Percentiles rank a stretch among this genome's conserved stretches.
Evolutionary conservation across 148 eudicot genomes (phyloP).

Genomic region (Tetragonia tetragonoides): DNA sequence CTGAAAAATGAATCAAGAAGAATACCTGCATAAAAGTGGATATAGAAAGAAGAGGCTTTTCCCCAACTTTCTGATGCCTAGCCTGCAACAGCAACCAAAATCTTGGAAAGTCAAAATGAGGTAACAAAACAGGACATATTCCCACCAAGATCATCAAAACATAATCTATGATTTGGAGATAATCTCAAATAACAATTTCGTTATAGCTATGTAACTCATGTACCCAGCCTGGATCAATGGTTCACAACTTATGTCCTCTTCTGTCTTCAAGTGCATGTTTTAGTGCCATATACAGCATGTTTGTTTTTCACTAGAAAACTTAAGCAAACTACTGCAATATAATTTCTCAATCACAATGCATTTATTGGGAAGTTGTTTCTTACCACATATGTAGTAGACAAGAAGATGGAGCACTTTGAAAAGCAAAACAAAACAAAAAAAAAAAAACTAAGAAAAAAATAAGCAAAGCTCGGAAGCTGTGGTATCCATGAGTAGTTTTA

Average conservation of each 20-base stretch:
- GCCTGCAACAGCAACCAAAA: slow-evolving; percentile 42
- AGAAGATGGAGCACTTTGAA: not conserved
- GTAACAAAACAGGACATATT: not conserved
- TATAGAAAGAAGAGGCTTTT: slow-evolving; percentile 74
- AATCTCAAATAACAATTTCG: not conserved
- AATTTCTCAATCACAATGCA: not conserved
- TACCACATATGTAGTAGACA: slow-evolving; percentile 3
- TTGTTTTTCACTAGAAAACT: too few relatives aligned
- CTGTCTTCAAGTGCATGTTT: not conserved
- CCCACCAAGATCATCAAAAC: slow-evolving; percentile 1
- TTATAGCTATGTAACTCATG: not conserved
- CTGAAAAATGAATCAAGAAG: slow-evolving; percentile 5
- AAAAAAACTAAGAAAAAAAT: too few relatives aligned
- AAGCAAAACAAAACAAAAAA: not conserved
- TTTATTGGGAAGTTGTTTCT: not conserved
- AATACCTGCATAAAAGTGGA: slow-evolving; percentile 71
- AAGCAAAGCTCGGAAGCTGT: too few relatives aligned
- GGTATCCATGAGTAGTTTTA: too few relatives aligned
- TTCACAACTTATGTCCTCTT: not conserved
- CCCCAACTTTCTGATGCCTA: slow-evolving; percentile 73
- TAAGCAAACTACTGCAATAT: too few relatives aligned
- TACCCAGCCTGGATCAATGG: not conserved
- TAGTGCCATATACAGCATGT: too few relatives aligned
- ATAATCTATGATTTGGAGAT: not conserved
- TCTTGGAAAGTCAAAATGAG: not conserved